phyloP scores from a whole-genome alignment of 2,329 filamentous ascomycete genomes.

The Hyphodiscus sp. region DNA sequence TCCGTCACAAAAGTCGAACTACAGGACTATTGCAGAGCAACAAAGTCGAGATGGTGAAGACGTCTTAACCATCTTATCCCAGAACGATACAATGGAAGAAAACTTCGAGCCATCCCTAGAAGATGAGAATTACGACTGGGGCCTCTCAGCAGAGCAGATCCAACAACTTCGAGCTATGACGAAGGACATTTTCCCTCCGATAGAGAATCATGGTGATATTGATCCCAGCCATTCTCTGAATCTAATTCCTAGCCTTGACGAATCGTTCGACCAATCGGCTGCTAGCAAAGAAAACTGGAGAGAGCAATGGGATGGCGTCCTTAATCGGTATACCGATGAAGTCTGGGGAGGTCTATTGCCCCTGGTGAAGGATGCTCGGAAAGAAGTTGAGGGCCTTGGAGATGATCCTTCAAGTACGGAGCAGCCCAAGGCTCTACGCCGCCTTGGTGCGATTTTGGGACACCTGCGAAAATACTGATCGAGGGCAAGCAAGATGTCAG shows the following conservation, averaged over 20 bases:
- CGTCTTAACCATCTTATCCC: constrained; percentile 34
- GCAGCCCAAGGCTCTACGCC: constrained; percentile 14
- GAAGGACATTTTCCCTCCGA: constrained; percentile 18
- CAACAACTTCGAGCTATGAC: constrained; percentile 21
- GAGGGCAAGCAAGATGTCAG: too few relatives aligned
- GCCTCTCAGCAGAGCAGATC: constrained; percentile 22
- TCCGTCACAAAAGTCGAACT: background rate
- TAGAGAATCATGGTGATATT: constrained; percentile 12
- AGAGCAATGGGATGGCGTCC: constrained; percentile 48
- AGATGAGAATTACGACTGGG: constrained; percentile 25
- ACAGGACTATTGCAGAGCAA: constrained; percentile 19
- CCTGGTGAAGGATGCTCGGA: constrained; percentile 48
- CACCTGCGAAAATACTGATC: constrained; percentile 15
- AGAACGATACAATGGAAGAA: constrained; percentile 23
- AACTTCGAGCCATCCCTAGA: constrained; percentile 18
- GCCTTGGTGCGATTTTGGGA: constrained; percentile 19
- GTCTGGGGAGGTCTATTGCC: constrained; percentile 61
- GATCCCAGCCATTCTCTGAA: constrained; percentile 19
- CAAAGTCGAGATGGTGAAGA: constrained; percentile 33
- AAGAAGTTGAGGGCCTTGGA: constrained; percentile 45
- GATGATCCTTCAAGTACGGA: background rate
- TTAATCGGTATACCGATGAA: constrained; percentile 54
- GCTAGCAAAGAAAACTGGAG: constrained; percentile 38
- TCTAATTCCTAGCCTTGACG: constrained; percentile 15
- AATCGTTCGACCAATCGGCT: background rate